Evolutionary conservation across 352 stramenopile species (phyloP).

Genomic region (Elongisporangium senticosum): DNA sequence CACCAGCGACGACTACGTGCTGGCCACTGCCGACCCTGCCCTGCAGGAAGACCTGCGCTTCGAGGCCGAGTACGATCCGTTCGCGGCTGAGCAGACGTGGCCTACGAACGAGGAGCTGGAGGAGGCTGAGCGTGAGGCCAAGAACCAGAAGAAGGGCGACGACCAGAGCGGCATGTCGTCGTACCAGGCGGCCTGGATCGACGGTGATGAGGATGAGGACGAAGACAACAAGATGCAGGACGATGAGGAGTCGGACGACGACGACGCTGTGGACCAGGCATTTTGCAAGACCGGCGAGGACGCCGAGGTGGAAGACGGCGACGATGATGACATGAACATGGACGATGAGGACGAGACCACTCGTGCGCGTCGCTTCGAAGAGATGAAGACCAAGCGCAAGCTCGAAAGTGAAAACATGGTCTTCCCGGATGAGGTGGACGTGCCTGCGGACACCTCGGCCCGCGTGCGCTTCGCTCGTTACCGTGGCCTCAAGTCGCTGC

Average conservation of each 20-base stretch:
- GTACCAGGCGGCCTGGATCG: constrained; percentile 95
- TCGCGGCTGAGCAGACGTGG: constrained; percentile 98
- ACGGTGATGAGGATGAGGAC: constrained; percentile 59
- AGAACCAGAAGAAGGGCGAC: constrained; percentile 49
- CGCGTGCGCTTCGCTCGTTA: constrained; percentile 87
- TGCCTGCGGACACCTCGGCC: constrained; percentile 47
- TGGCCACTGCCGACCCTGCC: constrained; percentile 57
- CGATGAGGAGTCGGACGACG: constrained; percentile 35
- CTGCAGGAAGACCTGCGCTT: constrained; percentile 81
- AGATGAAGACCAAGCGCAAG: constrained; percentile 77
- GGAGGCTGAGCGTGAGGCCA: constrained; percentile 62
- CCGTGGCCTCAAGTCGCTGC: constrained; percentile 95
- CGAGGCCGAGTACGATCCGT: constrained; percentile 89
- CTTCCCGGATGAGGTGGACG: constrained; percentile 95
- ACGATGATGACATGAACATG: constrained; percentile 75
- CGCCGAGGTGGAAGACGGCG: constrained; percentile 43
- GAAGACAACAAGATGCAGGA: constrained; percentile 63
- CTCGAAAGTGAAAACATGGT: constrained; percentile 90
- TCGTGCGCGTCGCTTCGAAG: constrained; percentile 25
- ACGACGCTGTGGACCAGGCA: constrained; percentile 57
- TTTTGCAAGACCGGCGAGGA: constrained; percentile 78
- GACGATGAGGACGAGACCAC: constrained; percentile 62
- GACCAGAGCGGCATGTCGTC: constrained; percentile 72
- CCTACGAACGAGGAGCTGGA: constrained; percentile 94
- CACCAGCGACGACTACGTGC: constrained; percentile 22